Conservation (phyloP, 345 rosid genomes). For the Eucalyptus viminalis region DNA sequence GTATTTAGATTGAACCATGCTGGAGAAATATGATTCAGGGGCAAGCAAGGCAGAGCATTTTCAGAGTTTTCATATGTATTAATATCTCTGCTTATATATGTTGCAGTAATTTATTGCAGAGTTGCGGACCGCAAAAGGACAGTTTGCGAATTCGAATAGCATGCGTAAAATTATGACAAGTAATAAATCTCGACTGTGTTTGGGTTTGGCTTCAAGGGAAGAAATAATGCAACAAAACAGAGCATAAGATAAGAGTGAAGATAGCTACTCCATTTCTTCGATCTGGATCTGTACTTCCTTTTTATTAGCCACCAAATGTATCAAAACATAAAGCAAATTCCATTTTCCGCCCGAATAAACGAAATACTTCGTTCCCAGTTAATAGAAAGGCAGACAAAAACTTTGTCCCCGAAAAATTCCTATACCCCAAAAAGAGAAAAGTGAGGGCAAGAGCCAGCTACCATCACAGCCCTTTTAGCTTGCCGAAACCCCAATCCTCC, state of each 20-base stretch:
- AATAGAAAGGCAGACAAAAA: neutral
- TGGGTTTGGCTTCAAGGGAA: neutral
- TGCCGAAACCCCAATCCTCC: neutral
- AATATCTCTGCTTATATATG: neutral
- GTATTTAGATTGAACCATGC: neutral
- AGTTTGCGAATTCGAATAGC: neutral
- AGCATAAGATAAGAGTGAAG: neutral
- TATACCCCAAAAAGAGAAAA: neutral
- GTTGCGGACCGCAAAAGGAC: neutral
- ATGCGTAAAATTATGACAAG: neutral
- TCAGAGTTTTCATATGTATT: neutral
- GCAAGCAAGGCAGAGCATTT: neutral
- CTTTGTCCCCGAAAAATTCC: neutral
- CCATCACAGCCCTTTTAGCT: neutral
- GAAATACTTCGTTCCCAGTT: neutral
- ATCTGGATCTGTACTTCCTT: neutral
- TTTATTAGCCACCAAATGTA: neutral
- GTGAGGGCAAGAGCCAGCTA: neutral
- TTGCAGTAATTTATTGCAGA: neutral
- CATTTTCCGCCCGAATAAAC: neutral
- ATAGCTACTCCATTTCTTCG: neutral
- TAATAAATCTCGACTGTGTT: neutral
- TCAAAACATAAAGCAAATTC: neutral
- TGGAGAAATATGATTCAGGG: neutral
- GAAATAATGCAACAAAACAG: neutral